A percentile compares a stretch with the other conserved stretches of the same genome.
Conservation (phyloP, 257 asterid species). For the Lycium barbarum region DNA sequence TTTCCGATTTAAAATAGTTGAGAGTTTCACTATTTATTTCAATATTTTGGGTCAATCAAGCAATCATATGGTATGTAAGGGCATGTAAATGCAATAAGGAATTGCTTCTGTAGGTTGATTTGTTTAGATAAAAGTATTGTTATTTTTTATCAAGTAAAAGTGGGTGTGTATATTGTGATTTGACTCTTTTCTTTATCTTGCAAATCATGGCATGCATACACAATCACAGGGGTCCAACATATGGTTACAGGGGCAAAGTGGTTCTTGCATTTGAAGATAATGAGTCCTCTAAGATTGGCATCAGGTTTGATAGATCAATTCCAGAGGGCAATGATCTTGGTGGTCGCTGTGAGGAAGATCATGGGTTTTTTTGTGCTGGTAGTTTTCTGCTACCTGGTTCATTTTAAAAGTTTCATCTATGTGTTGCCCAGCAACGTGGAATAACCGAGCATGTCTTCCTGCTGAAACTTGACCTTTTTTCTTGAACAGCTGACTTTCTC, state of each 20-base stretch:
- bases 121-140: conserved; percentile 12
- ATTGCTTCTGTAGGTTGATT: conserved; percentile 14
- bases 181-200: conserved; percentile 1
- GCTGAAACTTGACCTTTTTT: not conserved
- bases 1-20: not conserved
- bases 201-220: conserved; percentile 6
- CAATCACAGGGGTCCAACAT: conserved; percentile 71
- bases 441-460: conserved; percentile 12
- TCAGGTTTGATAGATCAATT: conserved; percentile 82
- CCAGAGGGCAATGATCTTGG: conserved; percentile 94
- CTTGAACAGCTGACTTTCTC: conserved; percentile 71
- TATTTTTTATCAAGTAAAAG: conserved; percentile 21
- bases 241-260: conserved; percentile 82
- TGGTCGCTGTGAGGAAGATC: conserved; percentile 89
- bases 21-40: not conserved
- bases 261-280: conserved; percentile 87
- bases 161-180: not conserved
- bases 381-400: conserved; percentile 31
- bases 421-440: not conserved
- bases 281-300: conserved; percentile 86
- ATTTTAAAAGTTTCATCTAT: not conserved
- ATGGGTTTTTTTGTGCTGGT: conserved; percentile 93
- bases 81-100: not conserved
- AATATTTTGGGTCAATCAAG: not conserved
- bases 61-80: conserved; percentile 5